phyloP scores from a whole-genome alignment of 441 rosid species.

The Gossypium aridum region DNA sequence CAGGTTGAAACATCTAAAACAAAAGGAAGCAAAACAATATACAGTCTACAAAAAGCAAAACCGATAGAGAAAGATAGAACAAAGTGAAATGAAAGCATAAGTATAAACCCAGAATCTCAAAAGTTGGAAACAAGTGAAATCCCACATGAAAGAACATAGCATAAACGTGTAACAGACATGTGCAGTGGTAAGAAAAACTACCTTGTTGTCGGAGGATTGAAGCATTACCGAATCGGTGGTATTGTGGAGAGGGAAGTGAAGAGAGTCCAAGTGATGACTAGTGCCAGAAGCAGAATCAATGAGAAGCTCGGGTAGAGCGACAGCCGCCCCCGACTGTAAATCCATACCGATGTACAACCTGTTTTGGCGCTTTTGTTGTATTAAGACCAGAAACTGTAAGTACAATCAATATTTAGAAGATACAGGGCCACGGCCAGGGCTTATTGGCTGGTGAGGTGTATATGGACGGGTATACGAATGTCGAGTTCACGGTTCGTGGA shows the following conservation, averaged over 20 bases:
- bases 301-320: conserved; percentile 15
- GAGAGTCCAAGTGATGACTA: neutral
- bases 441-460: no score
- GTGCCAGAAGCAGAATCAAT: neutral
- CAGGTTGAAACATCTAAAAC: no score
- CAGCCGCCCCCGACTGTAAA: neutral
- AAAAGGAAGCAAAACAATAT: neutral
- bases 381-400: neutral
- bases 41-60: no score
- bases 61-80: no score
- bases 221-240: neutral
- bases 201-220: conserved; percentile 8
- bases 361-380: neutral
- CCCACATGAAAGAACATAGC: neutral
- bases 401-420: neutral
- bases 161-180: neutral
- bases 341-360: neutral
- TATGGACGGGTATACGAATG: no score
- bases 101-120: neutral
- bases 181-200: neutral
- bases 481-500: no score
- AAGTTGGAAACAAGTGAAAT: neutral
- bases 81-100: no score
- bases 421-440: neutral
- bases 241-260: conserved; percentile 1